Base-by-base conservation (phyloP, 768 basidiomycete genomes). In the Gymnopilus dilepis region DNA sequence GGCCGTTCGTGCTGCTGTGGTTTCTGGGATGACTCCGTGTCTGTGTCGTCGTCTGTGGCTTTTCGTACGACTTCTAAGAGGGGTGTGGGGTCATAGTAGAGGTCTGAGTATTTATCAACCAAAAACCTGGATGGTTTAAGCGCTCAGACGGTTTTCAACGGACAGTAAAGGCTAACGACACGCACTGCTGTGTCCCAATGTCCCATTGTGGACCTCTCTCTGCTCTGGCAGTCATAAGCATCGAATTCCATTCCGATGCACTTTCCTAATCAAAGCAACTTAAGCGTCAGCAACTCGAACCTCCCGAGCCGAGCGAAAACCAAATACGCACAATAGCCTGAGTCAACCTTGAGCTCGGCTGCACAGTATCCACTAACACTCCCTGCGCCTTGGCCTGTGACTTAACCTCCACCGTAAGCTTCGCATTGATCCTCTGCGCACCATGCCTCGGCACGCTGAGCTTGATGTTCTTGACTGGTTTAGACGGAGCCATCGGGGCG, bases 171-270 rank as follows among this genome's bases (percentile, higher is more conserved):
- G 5, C 15, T 61, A 50, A 24, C 0, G 2, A 30, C n/a, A 82
- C 90, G 66, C 66, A 94, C 92, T 90, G 88, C 72, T 94, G 92
- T 13, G 92, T 92, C 17, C 90, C 90, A 38, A 93, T 80, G 71
- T 94, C 92, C 92, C 92, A 94, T 68, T 93, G 92, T 3, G 92
- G 92, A 0, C 92, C 92, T 61, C 92, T 80, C 60, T 90, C 86
- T 7, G 92, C 92, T 37, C 92, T 84, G 3, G 92, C 92, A 26
- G 87, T 89, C 61, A 86, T 83, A 47, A 94, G 79, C 56, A 92
- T 67, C 0, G 92, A 93, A 66, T 94, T 94, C 92, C 92, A 94
- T 65, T 92, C 90, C 9, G 90, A 92, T 9, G 92, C 90, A 68
- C 86, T 87, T 72, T 94, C 92, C 84, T 85, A 47, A 37, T 12